phyloP scores from a whole-genome alignment of 1,284 basidiomycete species.

The Ustilago trichophora region DNA sequence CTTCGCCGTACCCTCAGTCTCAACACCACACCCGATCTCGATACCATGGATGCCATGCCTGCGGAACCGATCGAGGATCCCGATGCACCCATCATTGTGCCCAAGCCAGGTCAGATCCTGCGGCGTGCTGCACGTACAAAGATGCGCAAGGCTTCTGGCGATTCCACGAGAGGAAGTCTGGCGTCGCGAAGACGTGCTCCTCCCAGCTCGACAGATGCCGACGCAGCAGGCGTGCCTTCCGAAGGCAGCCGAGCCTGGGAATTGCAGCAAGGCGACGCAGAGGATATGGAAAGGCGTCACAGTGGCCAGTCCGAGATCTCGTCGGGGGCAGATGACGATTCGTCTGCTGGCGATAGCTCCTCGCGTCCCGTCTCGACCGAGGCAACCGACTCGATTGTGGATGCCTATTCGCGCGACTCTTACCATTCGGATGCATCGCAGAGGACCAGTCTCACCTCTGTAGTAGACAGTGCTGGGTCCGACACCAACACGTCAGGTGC shows the following conservation, averaged over 20 bases:
- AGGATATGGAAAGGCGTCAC: constrained; percentile 46
- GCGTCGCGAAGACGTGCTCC: constrained; percentile 33
- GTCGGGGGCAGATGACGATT: constrained; percentile 41
- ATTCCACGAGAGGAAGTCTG: constrained; percentile 68
- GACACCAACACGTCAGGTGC: constrained; percentile 8
- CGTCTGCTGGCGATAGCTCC: constrained; percentile 33
- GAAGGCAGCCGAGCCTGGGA: constrained; percentile 42
- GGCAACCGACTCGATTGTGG: constrained; percentile 55
- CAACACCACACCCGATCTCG: constrained; percentile 65
- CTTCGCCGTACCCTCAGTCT: constrained; percentile 87
- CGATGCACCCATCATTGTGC: constrained; percentile 87
- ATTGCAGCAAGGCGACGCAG: constrained; percentile 22
- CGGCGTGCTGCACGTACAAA: constrained; percentile 91
- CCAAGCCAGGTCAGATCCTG: constrained; percentile 85
- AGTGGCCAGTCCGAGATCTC: constrained; percentile 50
- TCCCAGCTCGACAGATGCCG: constrained; percentile 14
- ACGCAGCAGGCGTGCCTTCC: constrained; percentile 9
- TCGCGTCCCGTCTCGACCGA: constrained; percentile 51
- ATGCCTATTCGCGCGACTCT: constrained; percentile 56
- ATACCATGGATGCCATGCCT: constrained; percentile 37
- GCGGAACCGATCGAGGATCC: constrained; percentile 73
- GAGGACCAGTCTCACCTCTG: constrained; percentile 52
- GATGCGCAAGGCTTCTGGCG: constrained; percentile 88
- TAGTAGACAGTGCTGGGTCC: constrained; percentile 31
- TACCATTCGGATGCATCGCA: constrained; percentile 55